These are phyloP conservation scores for Podochytrium sp. DNA, from an alignment of 192 early-diverging fungal species.

Conservation along the genomic window DNA sequence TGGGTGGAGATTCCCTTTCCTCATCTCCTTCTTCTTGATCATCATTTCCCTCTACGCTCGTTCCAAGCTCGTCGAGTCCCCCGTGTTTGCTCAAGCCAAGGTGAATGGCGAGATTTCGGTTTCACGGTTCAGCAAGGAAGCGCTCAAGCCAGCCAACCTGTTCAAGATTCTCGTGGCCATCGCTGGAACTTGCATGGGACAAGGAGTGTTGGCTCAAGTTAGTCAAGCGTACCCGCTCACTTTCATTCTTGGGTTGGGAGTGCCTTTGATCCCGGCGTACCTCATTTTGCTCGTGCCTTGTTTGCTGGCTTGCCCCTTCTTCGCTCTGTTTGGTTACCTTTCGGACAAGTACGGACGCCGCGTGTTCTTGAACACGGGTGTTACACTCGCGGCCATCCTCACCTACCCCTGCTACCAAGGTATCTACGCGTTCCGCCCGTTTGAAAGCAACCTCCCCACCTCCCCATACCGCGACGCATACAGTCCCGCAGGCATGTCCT, in stretches of 20 bases:
- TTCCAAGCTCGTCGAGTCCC: constrained; percentile 34
- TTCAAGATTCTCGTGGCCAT: background rate
- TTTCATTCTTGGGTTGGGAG: background rate
- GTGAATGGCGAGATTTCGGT: constrained; percentile 10
- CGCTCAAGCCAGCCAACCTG: constrained; percentile 23
- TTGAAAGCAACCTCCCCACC: constrained; percentile 17
- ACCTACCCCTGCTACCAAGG: constrained; percentile 32
- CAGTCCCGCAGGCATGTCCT: constrained; percentile 7
- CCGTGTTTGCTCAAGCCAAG: constrained; percentile 26
- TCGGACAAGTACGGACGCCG: constrained; percentile 37
- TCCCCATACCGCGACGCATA: constrained; percentile 4
- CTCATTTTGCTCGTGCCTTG: constrained; percentile 11
- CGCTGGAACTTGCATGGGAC: constrained; percentile 33
- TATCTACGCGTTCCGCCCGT: constrained; percentile 15
- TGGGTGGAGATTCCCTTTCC: constrained; percentile 42
- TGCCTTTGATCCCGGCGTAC: background rate
- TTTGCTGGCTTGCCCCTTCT: constrained; percentile 21
- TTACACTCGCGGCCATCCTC: constrained; percentile 2
- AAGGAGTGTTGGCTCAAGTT: constrained; percentile 19
- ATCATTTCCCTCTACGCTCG: constrained; percentile 28
- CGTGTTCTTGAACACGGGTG: constrained; percentile 29
- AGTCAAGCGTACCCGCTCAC: constrained; percentile 15
- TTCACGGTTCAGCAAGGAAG: background rate
- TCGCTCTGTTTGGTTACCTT: constrained; percentile 27
- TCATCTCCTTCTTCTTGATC: constrained; percentile 36